Evolutionary conservation across 2,329 filamentous ascomycete species (phyloP).

Genomic region (Alternaria tenuissima): DNA sequence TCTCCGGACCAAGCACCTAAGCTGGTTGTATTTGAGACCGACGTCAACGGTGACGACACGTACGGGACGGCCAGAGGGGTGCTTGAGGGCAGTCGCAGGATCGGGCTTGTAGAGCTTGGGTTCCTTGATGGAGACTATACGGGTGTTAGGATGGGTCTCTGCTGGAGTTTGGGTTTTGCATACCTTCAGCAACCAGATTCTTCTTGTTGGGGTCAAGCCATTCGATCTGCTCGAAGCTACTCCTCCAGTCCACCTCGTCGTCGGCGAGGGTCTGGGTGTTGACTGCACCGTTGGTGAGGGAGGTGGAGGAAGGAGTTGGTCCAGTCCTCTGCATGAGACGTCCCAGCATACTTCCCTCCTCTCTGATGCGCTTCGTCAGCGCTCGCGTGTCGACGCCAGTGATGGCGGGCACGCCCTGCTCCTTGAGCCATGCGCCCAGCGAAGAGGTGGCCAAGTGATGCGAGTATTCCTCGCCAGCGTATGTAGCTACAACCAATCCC

Average conservation of each 20-base stretch:
- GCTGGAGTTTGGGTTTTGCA: conserved; percentile 11
- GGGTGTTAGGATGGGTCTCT: conserved; percentile 29
- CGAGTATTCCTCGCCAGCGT: conserved; percentile 93
- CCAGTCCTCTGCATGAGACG: conserved; percentile 79
- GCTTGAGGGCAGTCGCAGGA: conserved; percentile 74
- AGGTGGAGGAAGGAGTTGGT: conserved; percentile 31
- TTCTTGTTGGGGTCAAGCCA: conserved; percentile 93
- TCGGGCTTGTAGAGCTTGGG: conserved; percentile 87
- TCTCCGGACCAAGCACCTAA: conserved; percentile 88
- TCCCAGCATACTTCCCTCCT: conserved; percentile 96
- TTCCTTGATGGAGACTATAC: conserved; percentile 82
- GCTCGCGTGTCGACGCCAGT: conserved; percentile 94
- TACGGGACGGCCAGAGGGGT: conserved; percentile 85
- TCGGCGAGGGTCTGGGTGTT: conserved; percentile 45
- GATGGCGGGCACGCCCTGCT: conserved; percentile 92
- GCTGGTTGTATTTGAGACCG: conserved; percentile 97
- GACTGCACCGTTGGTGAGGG: conserved; percentile 52
- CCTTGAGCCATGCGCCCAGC: conserved; percentile 92
- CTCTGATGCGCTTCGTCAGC: conserved; percentile 90
- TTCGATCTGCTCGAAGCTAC: conserved; percentile 78
- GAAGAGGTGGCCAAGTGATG: conserved; percentile 93
- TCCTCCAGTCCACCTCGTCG: conserved; percentile 54
- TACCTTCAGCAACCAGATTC: conserved; percentile 95
- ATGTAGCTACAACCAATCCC: conserved; percentile 87
- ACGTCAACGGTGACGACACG: conserved; percentile 95